A percentile compares a stretch with the other conserved stretches of the same genome.
Conservation (phyloP, 176 grass and related monocot species). For the Poa pratensis region DNA sequence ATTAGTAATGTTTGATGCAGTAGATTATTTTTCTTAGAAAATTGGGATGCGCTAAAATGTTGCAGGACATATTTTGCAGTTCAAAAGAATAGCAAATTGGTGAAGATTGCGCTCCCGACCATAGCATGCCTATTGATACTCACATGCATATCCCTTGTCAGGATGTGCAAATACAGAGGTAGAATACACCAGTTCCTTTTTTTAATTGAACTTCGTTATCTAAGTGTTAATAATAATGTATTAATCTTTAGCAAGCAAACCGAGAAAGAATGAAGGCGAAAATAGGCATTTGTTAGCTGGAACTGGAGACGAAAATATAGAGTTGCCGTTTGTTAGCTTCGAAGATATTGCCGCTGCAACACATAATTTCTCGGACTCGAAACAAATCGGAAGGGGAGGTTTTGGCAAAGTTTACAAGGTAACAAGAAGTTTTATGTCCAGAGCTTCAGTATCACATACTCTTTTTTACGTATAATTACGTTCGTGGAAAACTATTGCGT, state of each 20-base stretch:
- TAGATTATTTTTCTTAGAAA: neutral
- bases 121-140: too few relatives aligned
- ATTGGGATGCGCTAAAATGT: neutral
- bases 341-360: slow-evolving; percentile 38
- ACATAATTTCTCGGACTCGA: slow-evolving; percentile 32
- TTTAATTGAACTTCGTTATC: too few relatives aligned
- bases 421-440: neutral
- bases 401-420: slow-evolving; percentile 62
- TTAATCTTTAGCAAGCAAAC: neutral
- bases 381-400: slow-evolving; percentile 43
- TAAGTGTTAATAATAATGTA: too few relatives aligned
- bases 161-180: too few relatives aligned
- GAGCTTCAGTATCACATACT: neutral
- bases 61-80: too few relatives aligned
- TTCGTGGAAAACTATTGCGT: neutral
- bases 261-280: neutral
- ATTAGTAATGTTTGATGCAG: neutral
- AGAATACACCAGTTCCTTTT: too few relatives aligned
- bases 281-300: slow-evolving; percentile 36
- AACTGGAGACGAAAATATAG: neutral
- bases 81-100: too few relatives aligned
- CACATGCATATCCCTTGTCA: too few relatives aligned
- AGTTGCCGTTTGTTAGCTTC: slow-evolving; percentile 41
- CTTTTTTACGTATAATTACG: neutral
- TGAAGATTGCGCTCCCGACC: too few relatives aligned